Conservation (phyloP, 2,329 filamentous ascomycete species). For the Thelonectria rubi region DNA sequence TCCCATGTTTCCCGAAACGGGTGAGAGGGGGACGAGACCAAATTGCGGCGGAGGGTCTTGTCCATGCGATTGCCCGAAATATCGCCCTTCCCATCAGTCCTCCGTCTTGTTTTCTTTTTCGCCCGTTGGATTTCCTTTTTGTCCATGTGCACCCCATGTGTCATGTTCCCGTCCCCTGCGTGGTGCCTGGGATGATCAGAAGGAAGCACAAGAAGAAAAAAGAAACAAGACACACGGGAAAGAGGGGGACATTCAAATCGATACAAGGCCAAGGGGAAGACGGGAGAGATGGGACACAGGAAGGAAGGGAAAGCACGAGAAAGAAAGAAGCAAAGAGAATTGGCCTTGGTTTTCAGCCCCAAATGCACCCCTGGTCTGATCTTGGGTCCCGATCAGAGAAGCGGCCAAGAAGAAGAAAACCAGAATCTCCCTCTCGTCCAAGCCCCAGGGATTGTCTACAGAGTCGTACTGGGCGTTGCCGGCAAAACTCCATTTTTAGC, state of each 20-base stretch:
- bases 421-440: too few species aligned
- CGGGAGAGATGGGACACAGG: too few species aligned
- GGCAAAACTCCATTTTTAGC: too few species aligned
- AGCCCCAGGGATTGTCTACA: too few species aligned
- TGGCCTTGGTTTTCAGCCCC: conserved; percentile 4
- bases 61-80: conserved; percentile 18
- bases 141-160: conserved; percentile 18
- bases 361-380: conserved; percentile 23
- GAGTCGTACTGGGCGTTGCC: too few species aligned
- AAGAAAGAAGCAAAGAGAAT: conserved; percentile 10
- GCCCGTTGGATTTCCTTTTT: conserved; percentile 5
- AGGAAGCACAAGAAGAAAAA: background rate
- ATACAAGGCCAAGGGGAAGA: too few species aligned
- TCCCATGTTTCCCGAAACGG: conserved; percentile 7
- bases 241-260: background rate
- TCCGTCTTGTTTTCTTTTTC: too few species aligned
- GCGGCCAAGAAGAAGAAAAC: conserved; percentile 4
- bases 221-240: background rate
- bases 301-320: background rate
- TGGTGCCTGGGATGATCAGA: background rate
- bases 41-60: background rate
- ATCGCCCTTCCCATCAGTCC: background rate
- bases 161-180: conserved; percentile 4
- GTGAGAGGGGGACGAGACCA: background rate
- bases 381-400: conserved; percentile 1